A percentile compares a stretch with the other conserved stretches of the same genome.
phyloP scores from a whole-genome alignment of 331 rosid species.

The Spiraea crenata region DNA sequence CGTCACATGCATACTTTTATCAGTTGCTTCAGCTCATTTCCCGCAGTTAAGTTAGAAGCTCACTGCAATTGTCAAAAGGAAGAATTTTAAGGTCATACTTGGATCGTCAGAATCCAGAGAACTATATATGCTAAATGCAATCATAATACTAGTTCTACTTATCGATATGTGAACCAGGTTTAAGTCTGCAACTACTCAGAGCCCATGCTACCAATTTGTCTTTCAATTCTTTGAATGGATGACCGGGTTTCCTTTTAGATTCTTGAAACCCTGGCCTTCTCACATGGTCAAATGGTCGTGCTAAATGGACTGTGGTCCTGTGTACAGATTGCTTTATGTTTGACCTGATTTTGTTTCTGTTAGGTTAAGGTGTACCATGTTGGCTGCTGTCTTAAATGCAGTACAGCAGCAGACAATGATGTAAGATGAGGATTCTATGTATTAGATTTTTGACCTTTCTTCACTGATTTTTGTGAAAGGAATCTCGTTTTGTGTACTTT shows the following conservation, averaged over 20 bases:
- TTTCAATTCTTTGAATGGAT: background rate
- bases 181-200: slow-evolving; percentile 2
- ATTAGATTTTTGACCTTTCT: background rate
- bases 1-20: slow-evolving; percentile 1
- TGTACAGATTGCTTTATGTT: background rate
- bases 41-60: background rate
- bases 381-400: background rate
- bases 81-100: background rate
- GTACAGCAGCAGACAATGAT: background rate
- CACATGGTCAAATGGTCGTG: background rate
- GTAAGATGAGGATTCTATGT: background rate
- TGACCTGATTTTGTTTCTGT: background rate
- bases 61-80: background rate
- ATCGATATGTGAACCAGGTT: background rate
- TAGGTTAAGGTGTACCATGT: background rate
- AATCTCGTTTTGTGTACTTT: background rate
- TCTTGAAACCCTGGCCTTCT: background rate
- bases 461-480: background rate
- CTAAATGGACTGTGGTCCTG: background rate
- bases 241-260: background rate
- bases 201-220: background rate
- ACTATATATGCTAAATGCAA: background rate
- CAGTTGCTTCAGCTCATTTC: slow-evolving; percentile 8
- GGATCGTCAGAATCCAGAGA: slow-evolving; percentile 6
- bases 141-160: background rate